Conservation (phyloP, 2,329 filamentous ascomycete species). For the Epichloe elymi region DNA sequence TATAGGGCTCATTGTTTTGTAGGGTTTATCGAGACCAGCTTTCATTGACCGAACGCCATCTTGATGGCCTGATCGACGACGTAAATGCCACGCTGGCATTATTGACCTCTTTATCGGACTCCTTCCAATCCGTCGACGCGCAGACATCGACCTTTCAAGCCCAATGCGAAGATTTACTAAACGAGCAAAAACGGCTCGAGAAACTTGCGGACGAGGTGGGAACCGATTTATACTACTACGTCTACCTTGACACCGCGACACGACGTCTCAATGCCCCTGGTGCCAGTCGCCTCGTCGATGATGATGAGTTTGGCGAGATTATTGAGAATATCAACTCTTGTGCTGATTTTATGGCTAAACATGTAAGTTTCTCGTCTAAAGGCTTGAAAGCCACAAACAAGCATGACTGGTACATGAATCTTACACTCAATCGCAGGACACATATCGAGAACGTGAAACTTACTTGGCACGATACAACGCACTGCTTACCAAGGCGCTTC, state of each 20-base stretch:
- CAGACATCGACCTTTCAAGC: constrained; percentile 90
- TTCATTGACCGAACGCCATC: constrained; percentile 64
- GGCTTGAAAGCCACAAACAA: not conserved
- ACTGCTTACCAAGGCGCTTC: constrained; percentile 55
- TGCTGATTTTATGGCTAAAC: constrained; percentile 79
- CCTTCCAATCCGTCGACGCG: constrained; percentile 74
- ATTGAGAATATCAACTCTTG: constrained; percentile 78
- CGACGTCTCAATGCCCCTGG: constrained; percentile 84
- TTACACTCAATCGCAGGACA: constrained; percentile 36
- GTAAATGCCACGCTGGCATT: constrained; percentile 64
- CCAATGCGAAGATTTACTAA: constrained; percentile 78
- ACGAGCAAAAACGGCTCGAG: constrained; percentile 68
- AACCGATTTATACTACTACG: constrained; percentile 86
- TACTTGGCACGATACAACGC: constrained; percentile 82
- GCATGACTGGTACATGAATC: not conserved
- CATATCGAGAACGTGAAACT: constrained; percentile 74
- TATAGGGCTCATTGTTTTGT: constrained; percentile 14
- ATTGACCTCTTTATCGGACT: constrained; percentile 66
- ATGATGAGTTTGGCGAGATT: constrained; percentile 77
- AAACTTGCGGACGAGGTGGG: constrained; percentile 72
- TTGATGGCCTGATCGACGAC: constrained; percentile 65
- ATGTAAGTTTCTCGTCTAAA: constrained; percentile 40
- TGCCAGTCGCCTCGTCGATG: constrained; percentile 72
- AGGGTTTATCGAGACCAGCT: constrained; percentile 74
- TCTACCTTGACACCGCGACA: constrained; percentile 83